Evolutionary conservation across 352 stramenopile genomes (phyloP).

Genomic region (Phytophthora fragariaefolia): DNA sequence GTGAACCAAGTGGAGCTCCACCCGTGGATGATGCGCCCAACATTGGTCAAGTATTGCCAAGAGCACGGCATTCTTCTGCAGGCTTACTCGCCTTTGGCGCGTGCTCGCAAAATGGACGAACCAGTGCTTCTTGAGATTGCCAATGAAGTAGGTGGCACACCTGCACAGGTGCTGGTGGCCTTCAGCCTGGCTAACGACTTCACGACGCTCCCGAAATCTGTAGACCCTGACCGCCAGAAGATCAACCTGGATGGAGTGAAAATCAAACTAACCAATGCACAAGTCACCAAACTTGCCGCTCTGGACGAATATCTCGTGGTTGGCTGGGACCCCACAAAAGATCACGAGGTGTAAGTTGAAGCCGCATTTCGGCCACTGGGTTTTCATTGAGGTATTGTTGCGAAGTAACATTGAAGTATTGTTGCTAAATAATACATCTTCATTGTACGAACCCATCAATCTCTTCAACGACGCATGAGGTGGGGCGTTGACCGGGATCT

Average conservation of each 20-base stretch:
- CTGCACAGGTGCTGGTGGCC: neutral
- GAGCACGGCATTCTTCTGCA: too few relatives aligned
- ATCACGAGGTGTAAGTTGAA: conserved; percentile 43
- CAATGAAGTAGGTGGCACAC: neutral
- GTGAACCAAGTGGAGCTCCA: too few relatives aligned
- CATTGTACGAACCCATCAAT: too few relatives aligned
- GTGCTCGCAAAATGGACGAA: neutral
- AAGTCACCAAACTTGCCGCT: conserved; percentile 45
- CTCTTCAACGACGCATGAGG: too few relatives aligned
- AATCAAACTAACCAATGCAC: conserved; percentile 38
- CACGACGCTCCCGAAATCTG: neutral
- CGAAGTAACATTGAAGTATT: too few relatives aligned
- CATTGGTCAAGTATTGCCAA: too few relatives aligned
- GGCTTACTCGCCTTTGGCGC: too few relatives aligned
- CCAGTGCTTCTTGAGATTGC: neutral
- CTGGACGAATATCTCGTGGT: conserved; percentile 54
- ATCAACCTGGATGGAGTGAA: neutral
- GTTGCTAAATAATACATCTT: too few relatives aligned
- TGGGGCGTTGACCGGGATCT: too few relatives aligned
- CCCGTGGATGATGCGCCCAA: too few relatives aligned
- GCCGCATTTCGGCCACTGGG: too few relatives aligned
- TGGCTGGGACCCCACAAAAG: conserved; percentile 59
- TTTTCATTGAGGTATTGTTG: too few relatives aligned
- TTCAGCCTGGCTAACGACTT: neutral
- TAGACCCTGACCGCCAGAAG: neutral